Conservation (phyloP, 2,329 filamentous ascomycete species). For the Gyromitra esculenta region DNA sequence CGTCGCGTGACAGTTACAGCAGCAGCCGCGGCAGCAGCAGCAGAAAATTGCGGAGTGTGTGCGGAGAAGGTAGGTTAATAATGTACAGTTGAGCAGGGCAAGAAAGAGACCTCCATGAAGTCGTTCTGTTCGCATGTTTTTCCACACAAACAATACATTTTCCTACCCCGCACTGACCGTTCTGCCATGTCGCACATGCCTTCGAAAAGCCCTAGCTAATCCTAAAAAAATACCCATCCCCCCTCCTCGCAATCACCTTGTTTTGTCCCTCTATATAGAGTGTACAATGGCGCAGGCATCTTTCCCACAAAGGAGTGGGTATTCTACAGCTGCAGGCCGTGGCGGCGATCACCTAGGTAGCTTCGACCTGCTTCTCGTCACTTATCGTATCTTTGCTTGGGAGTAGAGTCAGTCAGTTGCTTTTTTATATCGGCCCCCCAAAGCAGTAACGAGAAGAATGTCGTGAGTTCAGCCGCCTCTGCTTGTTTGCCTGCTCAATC, state of each 20-base stretch:
- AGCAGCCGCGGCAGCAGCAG: conserved; percentile 48
- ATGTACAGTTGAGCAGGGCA: conserved; percentile 50
- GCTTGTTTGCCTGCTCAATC: conserved; percentile 48
- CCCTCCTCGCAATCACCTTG: conserved; percentile 45
- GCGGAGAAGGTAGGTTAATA: conserved; percentile 50
- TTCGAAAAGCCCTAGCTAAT: conserved; percentile 47
- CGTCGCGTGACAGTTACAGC: conserved; percentile 50
- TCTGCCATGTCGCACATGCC: conserved; percentile 52
- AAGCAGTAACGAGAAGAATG: conserved; percentile 51
- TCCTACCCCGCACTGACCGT: conserved; percentile 52
- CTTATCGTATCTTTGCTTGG: conserved; percentile 52
- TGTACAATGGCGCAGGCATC: conserved; percentile 52
- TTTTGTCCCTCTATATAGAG: conserved; percentile 52
- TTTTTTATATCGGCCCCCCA: conserved; percentile 50
- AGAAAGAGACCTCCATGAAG: conserved; percentile 42
- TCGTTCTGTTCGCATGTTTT: conserved; percentile 50
- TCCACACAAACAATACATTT: conserved; percentile 52
- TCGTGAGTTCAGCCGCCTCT: conserved; percentile 52
- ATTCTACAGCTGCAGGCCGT: conserved; percentile 52
- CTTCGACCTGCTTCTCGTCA: conserved; percentile 52
- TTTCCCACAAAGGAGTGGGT: conserved; percentile 50
- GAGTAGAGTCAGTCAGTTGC: conserved; percentile 48
- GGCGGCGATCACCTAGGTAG: conserved; percentile 52
- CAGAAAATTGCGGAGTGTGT: conserved; percentile 46
- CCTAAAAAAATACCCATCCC: conserved; percentile 46